Evolutionary conservation across 768 basidiomycete genomes (phyloP).

Genomic region (Trametes maxima): DNA sequence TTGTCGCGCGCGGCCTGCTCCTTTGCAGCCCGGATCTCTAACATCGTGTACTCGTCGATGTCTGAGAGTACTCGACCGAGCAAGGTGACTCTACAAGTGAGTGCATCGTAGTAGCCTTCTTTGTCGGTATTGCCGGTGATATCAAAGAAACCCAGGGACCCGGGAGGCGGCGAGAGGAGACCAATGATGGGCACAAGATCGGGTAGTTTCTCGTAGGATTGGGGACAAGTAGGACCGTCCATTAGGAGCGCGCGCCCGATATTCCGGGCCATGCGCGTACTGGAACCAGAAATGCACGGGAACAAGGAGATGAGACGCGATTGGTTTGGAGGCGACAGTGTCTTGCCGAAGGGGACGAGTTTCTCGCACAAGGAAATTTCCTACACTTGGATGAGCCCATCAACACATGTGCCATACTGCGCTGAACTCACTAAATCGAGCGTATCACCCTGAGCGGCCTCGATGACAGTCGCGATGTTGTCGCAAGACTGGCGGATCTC

Average conservation of each 20-base stretch:
- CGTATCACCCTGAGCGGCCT: constrained; percentile 27
- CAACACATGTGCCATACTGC: neutral
- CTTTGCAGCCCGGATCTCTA: constrained; percentile 40
- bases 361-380: constrained; percentile 49
- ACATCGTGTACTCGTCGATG: constrained; percentile 55
- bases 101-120: constrained; percentile 57
- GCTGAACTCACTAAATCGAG: constrained; percentile 25
- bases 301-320: constrained; percentile 53
- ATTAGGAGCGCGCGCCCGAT: constrained; percentile 54
- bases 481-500: constrained; percentile 54
- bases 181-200: constrained; percentile 52
- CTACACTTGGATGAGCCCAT: constrained; percentile 34
- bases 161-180: constrained; percentile 49
- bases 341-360: constrained; percentile 43
- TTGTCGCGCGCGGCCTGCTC: constrained; percentile 11
- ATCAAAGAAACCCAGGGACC: constrained; percentile 51
- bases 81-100: constrained; percentile 57
- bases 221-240: neutral
- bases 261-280: constrained; percentile 58
- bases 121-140: constrained; percentile 49
- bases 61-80: constrained; percentile 62
- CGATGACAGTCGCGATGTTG: constrained; percentile 45
- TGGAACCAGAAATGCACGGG: constrained; percentile 49
- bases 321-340: constrained; percentile 52
- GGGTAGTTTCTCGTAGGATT: constrained; percentile 37